These are phyloP conservation scores for Chaetomiaceae sp. DNA, from an alignment of 2,329 filamentous ascomycete genomes.

Conservation along the genomic window DNA sequence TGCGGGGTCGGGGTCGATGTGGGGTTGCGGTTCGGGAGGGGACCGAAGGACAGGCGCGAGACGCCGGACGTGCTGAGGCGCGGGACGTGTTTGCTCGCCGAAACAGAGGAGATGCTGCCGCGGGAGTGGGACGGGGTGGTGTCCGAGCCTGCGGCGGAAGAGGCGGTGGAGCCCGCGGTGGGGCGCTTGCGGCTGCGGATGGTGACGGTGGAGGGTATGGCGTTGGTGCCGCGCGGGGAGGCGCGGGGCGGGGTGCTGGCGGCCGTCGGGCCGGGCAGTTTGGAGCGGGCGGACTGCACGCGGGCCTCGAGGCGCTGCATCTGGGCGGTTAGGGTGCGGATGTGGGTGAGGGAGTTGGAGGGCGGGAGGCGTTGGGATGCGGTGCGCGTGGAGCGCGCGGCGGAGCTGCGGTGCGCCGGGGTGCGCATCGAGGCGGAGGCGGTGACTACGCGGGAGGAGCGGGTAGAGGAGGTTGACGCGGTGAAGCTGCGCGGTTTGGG, in stretches of 20 bases:
- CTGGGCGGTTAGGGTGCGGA: slow-evolving; percentile 87
- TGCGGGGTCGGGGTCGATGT: slow-evolving; percentile 26
- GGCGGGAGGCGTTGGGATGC: slow-evolving; percentile 46
- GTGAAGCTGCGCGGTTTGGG: slow-evolving; percentile 43
- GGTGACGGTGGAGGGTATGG: slow-evolving; percentile 52
- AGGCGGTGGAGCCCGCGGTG: slow-evolving; percentile 50
- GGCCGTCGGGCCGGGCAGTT: slow-evolving; percentile 81
- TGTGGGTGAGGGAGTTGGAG: slow-evolving; percentile 77
- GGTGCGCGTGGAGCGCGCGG: slow-evolving; percentile 31
- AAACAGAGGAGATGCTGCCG: slow-evolving; percentile 34
- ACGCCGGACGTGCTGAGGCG: slow-evolving; percentile 57
- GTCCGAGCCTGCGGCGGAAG: slow-evolving; percentile 44
- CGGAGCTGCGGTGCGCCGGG: slow-evolving; percentile 31
- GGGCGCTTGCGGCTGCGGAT: slow-evolving; percentile 66
- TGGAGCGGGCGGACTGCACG: slow-evolving; percentile 85
- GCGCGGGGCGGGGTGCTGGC: slow-evolving; percentile 68
- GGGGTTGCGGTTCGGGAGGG: slow-evolving; percentile 51
- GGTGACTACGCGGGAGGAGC: slow-evolving; percentile 36
- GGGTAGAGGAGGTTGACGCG: slow-evolving; percentile 31
- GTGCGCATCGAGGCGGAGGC: slow-evolving; percentile 36
- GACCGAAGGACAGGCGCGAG: slow-evolving; percentile 57
- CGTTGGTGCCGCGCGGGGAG: slow-evolving; percentile 58
- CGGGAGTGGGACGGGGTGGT: slow-evolving; percentile 32
- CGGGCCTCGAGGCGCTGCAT: slow-evolving; percentile 95
- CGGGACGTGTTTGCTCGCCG: slow-evolving; percentile 46